Conservation (phyloP, 306 rosid species). For the Castanopsis chinensis region DNA sequence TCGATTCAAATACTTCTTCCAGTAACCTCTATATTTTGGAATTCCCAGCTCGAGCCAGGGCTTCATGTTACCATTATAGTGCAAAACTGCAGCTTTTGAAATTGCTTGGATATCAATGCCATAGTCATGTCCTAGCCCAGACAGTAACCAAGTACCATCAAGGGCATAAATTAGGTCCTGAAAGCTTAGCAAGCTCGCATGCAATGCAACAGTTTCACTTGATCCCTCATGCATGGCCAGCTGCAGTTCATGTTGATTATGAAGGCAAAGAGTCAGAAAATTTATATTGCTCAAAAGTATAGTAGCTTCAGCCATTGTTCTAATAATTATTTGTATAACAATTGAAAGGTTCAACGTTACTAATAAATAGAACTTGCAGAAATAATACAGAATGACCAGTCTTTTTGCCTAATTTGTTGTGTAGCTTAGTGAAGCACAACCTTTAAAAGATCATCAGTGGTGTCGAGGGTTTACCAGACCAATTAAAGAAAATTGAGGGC, state of each 20-base stretch:
- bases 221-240: constrained; percentile 35
- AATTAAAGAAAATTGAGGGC: not conserved
- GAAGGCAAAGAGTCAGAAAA: constrained; percentile 29
- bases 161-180: constrained; percentile 63
- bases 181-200: constrained; percentile 79
- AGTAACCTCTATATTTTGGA: constrained; percentile 64
- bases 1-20: constrained; percentile 80
- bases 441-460: not conserved
- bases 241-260: constrained; percentile 34
- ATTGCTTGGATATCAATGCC: constrained; percentile 39
- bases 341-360: not conserved
- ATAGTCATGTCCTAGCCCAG: constrained; percentile 86
- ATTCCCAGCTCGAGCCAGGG: constrained; percentile 99
- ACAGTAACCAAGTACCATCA: constrained; percentile 60
- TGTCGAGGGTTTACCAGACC: not conserved
- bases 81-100: constrained; percentile 61
- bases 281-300: constrained; percentile 15
- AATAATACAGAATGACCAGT: not conserved
- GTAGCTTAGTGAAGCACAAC: not conserved
- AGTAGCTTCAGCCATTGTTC: not conserved
- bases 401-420: not conserved
- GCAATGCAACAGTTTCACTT: constrained; percentile 45
- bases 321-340: not conserved
- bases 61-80: constrained; percentile 93
- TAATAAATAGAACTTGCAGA: not conserved